Evolutionary conservation across 441 rosid species (phyloP), one percentile per base, ranked within the genome.

Genomic region (Biscutella laevigata): DNA sequence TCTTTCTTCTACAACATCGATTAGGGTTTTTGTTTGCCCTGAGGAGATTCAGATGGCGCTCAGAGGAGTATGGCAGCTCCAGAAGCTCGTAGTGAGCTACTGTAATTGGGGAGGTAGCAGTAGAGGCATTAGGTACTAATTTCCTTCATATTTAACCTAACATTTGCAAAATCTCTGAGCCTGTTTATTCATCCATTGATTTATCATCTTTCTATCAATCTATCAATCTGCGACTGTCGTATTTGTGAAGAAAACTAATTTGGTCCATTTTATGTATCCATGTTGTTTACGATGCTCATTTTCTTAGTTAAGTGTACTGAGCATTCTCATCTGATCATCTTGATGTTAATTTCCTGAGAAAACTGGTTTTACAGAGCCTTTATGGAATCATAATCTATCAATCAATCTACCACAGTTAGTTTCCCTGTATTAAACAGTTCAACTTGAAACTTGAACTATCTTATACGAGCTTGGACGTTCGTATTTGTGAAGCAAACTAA

Each of bases 101-200:
- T 74, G 83, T 60, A 79, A 82, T 33, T 84, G 96, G 98, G 95
- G 96, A 54, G 98, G 95, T 10, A 88, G 95, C 64, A 88, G 98
- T 51, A 74, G 91, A 48, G 96, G 96, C 42, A 83, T 88, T 66
- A 82, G 89, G 96, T 88, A 62, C 53, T 1, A 11, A 13, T 8
- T 22, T 10, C 19, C 19, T 4, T 10, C n/a, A n/a, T n/a, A n/a
- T n/a, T n/a, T n/a, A n/a, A 7, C 32, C 32, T 43, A 7, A 7
- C n/a, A 20, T 26, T 27, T 45, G 11, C 7, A 3, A 14, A 33
- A 48, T 48, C 39, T 19, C 2, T 41, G 19, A 27, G 16, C 24
- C 2, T n/a, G n/a, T 26, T 9, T 10, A 10, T 17, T 54, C 1
- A n/a, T n/a, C n/a, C n/a, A n/a, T n/a, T n/a, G n/a, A 9, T 13